Conservation (phyloP, 352 stramenopile species). For the Aphanomyces cochlioides region DNA sequence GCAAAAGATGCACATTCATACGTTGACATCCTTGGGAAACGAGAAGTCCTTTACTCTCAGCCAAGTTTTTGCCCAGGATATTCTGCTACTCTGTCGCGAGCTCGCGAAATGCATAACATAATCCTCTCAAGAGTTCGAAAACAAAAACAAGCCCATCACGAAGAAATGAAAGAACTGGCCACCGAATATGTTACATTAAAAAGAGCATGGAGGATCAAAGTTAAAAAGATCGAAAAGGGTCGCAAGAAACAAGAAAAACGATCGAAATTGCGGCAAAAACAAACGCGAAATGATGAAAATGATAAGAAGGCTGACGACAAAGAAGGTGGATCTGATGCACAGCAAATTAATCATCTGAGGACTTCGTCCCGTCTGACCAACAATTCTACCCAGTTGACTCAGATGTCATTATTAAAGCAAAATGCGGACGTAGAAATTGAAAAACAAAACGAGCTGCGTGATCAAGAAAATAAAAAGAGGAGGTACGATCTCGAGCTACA, state of each 20-base stretch:
- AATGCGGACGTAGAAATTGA: slow-evolving; percentile 53
- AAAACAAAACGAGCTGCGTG: slow-evolving; percentile 62
- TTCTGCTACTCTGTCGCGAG: slow-evolving; percentile 59
- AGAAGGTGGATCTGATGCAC: slow-evolving; percentile 33
- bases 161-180: slow-evolving; percentile 64
- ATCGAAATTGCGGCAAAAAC: slow-evolving; percentile 46
- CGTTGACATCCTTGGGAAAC: slow-evolving; percentile 15
- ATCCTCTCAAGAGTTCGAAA: slow-evolving; percentile 60
- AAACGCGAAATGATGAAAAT: slow-evolving; percentile 44
- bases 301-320: slow-evolving; percentile 39
- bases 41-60: slow-evolving; percentile 45
- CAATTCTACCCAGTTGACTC: slow-evolving; percentile 55
- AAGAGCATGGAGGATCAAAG: slow-evolving; percentile 72
- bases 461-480: slow-evolving; percentile 81
- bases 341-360: slow-evolving; percentile 50
- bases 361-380: slow-evolving; percentile 82
- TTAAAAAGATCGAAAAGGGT: slow-evolving; percentile 86
- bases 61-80: slow-evolving; percentile 76
- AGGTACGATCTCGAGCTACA: slow-evolving; percentile 28
- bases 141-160: slow-evolving; percentile 61
- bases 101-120: slow-evolving; percentile 42
- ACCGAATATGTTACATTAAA: slow-evolving; percentile 79
- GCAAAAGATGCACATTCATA: slow-evolving; percentile 28
- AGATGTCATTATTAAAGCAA: slow-evolving; percentile 17
- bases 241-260: slow-evolving; percentile 82